Conservation (phyloP, 306 rosid genomes). For the Astragalus glycyphyllos region DNA sequence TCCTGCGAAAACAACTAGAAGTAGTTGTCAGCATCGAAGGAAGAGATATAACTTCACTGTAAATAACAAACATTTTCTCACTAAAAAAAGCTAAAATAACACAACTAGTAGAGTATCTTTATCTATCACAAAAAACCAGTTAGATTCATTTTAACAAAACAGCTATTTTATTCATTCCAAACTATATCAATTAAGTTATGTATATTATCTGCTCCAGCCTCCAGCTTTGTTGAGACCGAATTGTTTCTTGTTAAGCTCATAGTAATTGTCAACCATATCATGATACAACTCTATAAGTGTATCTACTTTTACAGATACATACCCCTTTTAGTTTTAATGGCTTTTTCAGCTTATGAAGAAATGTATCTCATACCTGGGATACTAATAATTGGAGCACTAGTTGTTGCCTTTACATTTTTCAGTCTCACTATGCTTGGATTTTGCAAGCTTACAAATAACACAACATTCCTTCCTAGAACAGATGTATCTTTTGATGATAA, state of each 20-base stretch:
- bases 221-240: slow-evolving; percentile 43
- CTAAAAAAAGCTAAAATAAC: too few species aligned
- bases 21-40: background rate
- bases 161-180: slow-evolving; percentile 2
- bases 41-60: background rate
- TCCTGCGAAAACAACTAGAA: background rate
- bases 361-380: slow-evolving; percentile 31
- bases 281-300: slow-evolving; percentile 13
- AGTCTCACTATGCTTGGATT: slow-evolving; percentile 48
- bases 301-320: background rate
- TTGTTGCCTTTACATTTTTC: slow-evolving; percentile 44
- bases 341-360: slow-evolving; percentile 17
- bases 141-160: slow-evolving; percentile 1
- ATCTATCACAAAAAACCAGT: background rate
- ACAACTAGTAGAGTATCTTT: background rate
- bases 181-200: background rate
- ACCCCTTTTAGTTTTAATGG: slow-evolving; percentile 5
- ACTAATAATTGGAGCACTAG: slow-evolving; percentile 36
- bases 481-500: slow-evolving; percentile 26
- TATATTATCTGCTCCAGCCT: slow-evolving; percentile 9
- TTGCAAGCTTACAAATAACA: slow-evolving; percentile 18
- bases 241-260: slow-evolving; percentile 25
- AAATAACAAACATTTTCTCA: background rate
- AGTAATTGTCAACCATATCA: slow-evolving; percentile 39
- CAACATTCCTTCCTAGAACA: slow-evolving; percentile 34